Percentiles rank a stretch among this genome's conserved stretches.
Evolutionary conservation across 2,329 filamentous ascomycete genomes (phyloP).

Genomic region (Ploettnerulaceae sp.): DNA sequence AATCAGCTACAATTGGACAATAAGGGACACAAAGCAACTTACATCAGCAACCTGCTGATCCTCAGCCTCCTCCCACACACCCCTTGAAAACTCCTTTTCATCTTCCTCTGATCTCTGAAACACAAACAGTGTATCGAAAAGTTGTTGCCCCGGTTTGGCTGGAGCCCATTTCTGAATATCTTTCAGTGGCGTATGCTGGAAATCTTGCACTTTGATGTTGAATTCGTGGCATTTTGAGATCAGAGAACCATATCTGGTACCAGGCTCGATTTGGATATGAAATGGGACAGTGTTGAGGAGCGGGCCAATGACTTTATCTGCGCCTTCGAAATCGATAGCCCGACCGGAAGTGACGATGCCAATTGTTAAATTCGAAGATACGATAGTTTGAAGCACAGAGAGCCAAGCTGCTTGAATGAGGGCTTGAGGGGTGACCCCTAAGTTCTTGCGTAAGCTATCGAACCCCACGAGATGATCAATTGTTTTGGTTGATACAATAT

Average conservation of each 20-base stretch:
- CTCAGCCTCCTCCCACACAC: slow-evolving; percentile 51
- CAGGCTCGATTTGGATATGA: slow-evolving; percentile 41
- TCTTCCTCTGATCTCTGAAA: slow-evolving; percentile 56
- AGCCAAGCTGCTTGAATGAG: slow-evolving; percentile 73
- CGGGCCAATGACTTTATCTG: slow-evolving; percentile 69
- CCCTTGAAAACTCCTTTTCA: slow-evolving; percentile 25
- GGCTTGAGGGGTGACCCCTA: slow-evolving; percentile 74
- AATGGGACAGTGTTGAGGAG: slow-evolving; percentile 89
- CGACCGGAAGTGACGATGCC: slow-evolving; percentile 79
- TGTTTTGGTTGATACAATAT: slow-evolving; percentile 27
- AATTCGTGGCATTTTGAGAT: slow-evolving; percentile 64
- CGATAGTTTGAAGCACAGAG: slow-evolving; percentile 52
- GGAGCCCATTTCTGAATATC: slow-evolving; percentile 77
- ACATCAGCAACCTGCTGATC: slow-evolving; percentile 40
- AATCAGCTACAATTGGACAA: slow-evolving; percentile 16
- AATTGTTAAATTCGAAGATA: slow-evolving; percentile 42
- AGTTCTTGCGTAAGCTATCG: slow-evolving; percentile 47
- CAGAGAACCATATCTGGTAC: slow-evolving; percentile 54
- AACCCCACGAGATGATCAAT: slow-evolving; percentile 42
- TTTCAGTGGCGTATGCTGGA: slow-evolving; percentile 74
- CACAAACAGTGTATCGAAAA: slow-evolving; percentile 80
- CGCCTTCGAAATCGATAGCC: slow-evolving; percentile 59
- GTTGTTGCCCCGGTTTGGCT: slow-evolving; percentile 42
- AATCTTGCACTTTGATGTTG: slow-evolving; percentile 62
- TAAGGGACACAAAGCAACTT: slow-evolving; percentile 19